phyloP scores from a whole-genome alignment of 2,329 filamentous ascomycete species.

The Trichoderma brevicompactum region DNA sequence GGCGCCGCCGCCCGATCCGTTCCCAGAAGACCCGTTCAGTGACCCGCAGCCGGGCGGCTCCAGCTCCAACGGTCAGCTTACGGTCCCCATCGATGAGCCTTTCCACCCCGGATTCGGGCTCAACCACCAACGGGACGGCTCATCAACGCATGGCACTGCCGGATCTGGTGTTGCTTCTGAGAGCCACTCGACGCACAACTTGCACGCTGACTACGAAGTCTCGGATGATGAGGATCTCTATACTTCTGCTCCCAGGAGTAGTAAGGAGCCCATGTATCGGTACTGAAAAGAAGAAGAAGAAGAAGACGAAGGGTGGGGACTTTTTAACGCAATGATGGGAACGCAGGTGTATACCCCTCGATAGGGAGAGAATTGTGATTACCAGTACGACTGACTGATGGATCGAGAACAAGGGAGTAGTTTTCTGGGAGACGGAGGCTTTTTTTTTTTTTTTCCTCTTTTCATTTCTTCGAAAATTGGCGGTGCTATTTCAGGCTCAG shows the following conservation, averaged over 20 bases:
- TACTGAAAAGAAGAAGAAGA: constrained; percentile 34
- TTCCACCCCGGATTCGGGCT: constrained; percentile 46
- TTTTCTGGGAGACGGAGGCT: background rate
- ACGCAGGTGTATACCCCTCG: no score
- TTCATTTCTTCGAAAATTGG: background rate
- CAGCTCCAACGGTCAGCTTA: constrained; percentile 30
- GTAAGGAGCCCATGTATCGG: constrained; percentile 45
- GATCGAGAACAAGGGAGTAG: background rate
- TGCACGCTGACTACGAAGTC: constrained; percentile 34
- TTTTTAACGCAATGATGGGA: background rate
- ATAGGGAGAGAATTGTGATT: background rate
- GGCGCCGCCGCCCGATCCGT: constrained; percentile 26
- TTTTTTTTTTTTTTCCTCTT: background rate
- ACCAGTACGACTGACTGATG: background rate
- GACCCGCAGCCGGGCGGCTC: constrained; percentile 37
- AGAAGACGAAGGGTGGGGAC: background rate
- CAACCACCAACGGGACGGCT: constrained; percentile 6
- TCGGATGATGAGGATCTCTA: constrained; percentile 48
- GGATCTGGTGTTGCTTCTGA: constrained; percentile 30
- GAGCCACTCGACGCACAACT: constrained; percentile 30
- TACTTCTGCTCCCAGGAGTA: constrained; percentile 43
- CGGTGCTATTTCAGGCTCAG: no score
- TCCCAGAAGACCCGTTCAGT: constrained; percentile 39
- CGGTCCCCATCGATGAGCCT: constrained; percentile 39
- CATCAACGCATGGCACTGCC: constrained; percentile 30